Base-by-base conservation (phyloP, 768 basidiomycete genomes). In the Auricularia sp. region DNA sequence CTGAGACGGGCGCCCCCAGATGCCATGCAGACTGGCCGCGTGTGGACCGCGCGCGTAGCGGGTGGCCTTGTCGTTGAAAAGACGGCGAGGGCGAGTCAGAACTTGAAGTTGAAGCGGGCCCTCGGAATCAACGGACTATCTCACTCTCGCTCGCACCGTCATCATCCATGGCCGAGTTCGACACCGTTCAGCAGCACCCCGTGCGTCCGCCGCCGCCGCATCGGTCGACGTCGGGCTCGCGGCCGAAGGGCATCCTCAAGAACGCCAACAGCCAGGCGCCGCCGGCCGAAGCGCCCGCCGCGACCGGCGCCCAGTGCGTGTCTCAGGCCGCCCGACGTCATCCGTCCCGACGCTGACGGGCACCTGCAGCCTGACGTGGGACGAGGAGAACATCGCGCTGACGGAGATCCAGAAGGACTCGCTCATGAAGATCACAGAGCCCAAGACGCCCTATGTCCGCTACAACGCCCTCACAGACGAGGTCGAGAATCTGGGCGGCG, bases 381-480 rank as follows among this genome's bases (percentile, higher is more conserved):
- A 98, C 72, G 94, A 98, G 71, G 91, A 86, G 73, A 98, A 97
- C 73, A 81, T 98, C 42, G 91, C 92, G 33, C 75, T 91, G 71
- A 97, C 94, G 1, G 94, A 98, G 76, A 87, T 93, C 69, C 86
- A 90, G 81, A 96, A 96, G 76, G 94, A 96, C 71, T 94, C 92
- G 68, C 79, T 94, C 72, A 98, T 97, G 94, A 98, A 97, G 84
- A 98, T 98, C 72, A 94, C 92, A 2, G 94, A 98, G 72, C 94
- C 94, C 63, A 98, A 98, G 83, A 98, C 94, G 10, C 94, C 94
- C 1, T 98, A 90, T 75, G 94, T 98, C 63, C 81, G 92, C 69
- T 95, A 94, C 75, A 90, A 94, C 70, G 83, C 91, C 2, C 87
- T 89, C 73, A 87, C 88, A n/a, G 92, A 94, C 74, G 82, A 83